Evolutionary conservation across 23 red algal species (phyloP).

Genomic region (Gracilaria domingensis): DNA sequence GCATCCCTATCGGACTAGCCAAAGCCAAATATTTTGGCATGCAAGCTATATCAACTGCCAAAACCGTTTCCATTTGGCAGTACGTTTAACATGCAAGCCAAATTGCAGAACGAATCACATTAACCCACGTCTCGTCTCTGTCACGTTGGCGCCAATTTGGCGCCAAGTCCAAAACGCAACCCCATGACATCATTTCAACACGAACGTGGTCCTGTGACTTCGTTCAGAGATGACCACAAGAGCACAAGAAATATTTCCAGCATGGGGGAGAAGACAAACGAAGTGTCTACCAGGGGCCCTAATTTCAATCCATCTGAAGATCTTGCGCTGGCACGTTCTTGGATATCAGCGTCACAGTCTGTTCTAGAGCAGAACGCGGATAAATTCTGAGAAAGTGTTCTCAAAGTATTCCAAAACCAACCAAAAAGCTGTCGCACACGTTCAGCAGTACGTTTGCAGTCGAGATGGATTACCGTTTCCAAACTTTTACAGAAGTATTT

Average conservation of each 20-base stretch:
- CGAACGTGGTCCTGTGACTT: no score
- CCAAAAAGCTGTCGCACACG: not conserved
- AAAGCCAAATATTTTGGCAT: slow-evolving; percentile 2
- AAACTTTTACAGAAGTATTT: slow-evolving; percentile 26
- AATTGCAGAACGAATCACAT: no score
- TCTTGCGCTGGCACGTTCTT: slow-evolving; percentile 5
- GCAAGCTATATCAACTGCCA: no score
- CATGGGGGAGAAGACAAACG: no score
- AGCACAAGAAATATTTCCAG: no score
- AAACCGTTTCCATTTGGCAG: not conserved
- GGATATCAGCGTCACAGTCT: no score
- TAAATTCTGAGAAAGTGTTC: slow-evolving; percentile 7
- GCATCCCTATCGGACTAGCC: not conserved
- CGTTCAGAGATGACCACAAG: no score
- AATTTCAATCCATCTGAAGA: slow-evolving; percentile 26
- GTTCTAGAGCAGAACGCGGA: no score
- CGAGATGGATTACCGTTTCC: slow-evolving; percentile 8
- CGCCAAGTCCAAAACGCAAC: no score
- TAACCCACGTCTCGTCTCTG: no score
- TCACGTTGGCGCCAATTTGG: not conserved
- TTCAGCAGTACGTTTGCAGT: slow-evolving; percentile 9
- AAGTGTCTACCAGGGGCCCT: not conserved
- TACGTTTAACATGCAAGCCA: no score
- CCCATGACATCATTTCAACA: no score
- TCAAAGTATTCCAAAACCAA: not conserved